Conservation (phyloP, 495 filamentous ascomycete genomes). For the Thozetella sp. region DNA sequence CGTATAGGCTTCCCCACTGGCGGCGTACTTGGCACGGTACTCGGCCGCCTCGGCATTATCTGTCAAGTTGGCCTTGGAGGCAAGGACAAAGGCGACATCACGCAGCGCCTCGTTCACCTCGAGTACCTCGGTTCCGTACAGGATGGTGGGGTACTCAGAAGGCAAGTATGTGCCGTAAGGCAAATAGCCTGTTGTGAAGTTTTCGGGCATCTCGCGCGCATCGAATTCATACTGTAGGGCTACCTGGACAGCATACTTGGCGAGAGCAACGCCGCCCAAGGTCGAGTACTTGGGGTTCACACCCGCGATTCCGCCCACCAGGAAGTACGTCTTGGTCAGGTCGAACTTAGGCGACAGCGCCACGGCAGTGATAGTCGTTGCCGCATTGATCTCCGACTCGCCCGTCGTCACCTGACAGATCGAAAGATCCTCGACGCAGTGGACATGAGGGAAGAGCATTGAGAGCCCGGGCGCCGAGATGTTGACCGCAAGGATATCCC, state of each 20-base stretch:
- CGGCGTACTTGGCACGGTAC: slow-evolving; percentile 62
- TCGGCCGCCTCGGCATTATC: slow-evolving; percentile 52
- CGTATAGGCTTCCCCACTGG: slow-evolving; percentile 40
- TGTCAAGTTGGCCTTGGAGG: slow-evolving; percentile 53
- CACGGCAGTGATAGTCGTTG: slow-evolving; percentile 60
- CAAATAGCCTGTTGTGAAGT: slow-evolving; percentile 69
- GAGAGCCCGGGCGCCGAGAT: slow-evolving; percentile 69
- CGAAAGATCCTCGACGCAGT: slow-evolving; percentile 59
- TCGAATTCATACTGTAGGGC: slow-evolving; percentile 78
- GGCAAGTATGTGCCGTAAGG: slow-evolving; percentile 57
- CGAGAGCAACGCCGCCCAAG: slow-evolving; percentile 63
- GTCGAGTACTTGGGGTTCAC: slow-evolving; percentile 69
- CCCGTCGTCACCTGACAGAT: slow-evolving; percentile 65
- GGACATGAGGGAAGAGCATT: slow-evolving; percentile 62
- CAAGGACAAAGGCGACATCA: slow-evolving; percentile 56
- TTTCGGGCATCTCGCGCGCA: slow-evolving; percentile 65
- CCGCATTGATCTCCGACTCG: slow-evolving; percentile 74
- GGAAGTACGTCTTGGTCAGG: slow-evolving; percentile 67
- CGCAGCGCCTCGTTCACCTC: slow-evolving; percentile 68
- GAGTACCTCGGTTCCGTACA: slow-evolving; percentile 81
- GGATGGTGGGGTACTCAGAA: slow-evolving; percentile 58
- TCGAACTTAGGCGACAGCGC: slow-evolving; percentile 64
- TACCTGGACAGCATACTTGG: slow-evolving; percentile 70
- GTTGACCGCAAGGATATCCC: slow-evolving; percentile 62
- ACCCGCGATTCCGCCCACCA: slow-evolving; percentile 73